Percentiles rank a stretch among this genome's conserved stretches.
Conservation (phyloP, 78 protist species). For the Dictyostelium capitatum region DNA sequence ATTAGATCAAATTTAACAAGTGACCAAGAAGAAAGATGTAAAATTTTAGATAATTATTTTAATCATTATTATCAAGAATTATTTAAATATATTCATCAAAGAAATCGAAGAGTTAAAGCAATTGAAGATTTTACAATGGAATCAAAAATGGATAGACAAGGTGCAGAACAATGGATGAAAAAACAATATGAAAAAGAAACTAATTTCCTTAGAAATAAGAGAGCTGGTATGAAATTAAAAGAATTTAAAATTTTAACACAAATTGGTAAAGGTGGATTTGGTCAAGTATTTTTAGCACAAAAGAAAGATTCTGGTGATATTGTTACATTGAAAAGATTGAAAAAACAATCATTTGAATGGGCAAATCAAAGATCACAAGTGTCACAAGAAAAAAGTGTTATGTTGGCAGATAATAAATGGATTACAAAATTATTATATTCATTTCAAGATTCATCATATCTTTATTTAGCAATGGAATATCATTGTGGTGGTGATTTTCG, state of each 20-base stretch:
- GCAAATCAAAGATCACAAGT: constrained; percentile 67
- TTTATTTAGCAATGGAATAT: constrained; percentile 90
- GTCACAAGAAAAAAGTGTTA: constrained; percentile 54
- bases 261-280: constrained; percentile 95
- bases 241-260: constrained; percentile 85
- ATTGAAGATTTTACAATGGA: constrained; percentile 12
- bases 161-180: constrained; percentile 26
- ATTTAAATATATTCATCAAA: constrained; percentile 51
- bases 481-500: constrained; percentile 92
- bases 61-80: constrained; percentile 71
- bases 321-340: constrained; percentile 68
- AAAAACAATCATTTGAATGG: constrained; percentile 56
- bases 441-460: constrained; percentile 86
- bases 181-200: constrained; percentile 57
- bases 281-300: constrained; percentile 81
- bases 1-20: neutral
- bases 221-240: constrained; percentile 76
- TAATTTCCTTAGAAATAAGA: constrained; percentile 55
- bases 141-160: constrained; percentile 8
- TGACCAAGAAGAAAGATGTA: constrained; percentile 45
- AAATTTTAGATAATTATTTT: constrained; percentile 69
- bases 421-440: constrained; percentile 84
- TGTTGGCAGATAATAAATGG: constrained; percentile 76
- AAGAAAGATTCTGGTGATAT: constrained; percentile 71
- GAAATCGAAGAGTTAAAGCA: constrained; percentile 37